Conservation (phyloP, 2,329 filamentous ascomycete species). For the Ceratocystis variospora region DNA sequence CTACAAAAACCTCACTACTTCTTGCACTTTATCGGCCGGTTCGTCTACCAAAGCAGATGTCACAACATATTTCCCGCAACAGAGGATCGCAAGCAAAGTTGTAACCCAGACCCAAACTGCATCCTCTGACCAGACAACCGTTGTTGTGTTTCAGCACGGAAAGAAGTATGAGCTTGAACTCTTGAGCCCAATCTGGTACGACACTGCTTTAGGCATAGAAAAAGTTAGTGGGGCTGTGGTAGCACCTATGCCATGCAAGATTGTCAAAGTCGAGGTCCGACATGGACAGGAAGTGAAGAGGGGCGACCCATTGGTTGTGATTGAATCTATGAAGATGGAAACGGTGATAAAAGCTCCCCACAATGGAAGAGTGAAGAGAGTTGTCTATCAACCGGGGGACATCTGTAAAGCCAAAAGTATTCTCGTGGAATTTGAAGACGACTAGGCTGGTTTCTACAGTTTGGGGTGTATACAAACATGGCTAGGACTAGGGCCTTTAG, state of each 20-base stretch:
- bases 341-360: slow-evolving; percentile 69
- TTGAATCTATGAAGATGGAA: slow-evolving; percentile 86
- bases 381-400: slow-evolving; percentile 63
- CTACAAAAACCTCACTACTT: not conserved
- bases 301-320: slow-evolving; percentile 76
- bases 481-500: no score
- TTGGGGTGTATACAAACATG: no score
- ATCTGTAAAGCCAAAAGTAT: slow-evolving; percentile 67
- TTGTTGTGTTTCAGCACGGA: slow-evolving; percentile 66
- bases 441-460: not conserved
- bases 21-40: slow-evolving; percentile 16
- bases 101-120: slow-evolving; percentile 35
- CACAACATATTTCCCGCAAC: slow-evolving; percentile 66
- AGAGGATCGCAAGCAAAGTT: slow-evolving; percentile 66
- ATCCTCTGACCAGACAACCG: slow-evolving; percentile 13
- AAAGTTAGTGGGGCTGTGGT: slow-evolving; percentile 70
- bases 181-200: slow-evolving; percentile 62
- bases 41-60: slow-evolving; percentile 28
- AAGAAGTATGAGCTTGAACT: slow-evolving; percentile 44
- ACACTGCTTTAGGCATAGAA: slow-evolving; percentile 73
- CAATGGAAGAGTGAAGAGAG: slow-evolving; percentile 53
- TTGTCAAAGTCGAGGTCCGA: slow-evolving; percentile 73
- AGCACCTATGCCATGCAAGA: slow-evolving; percentile 95
- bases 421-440: slow-evolving; percentile 56
- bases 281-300: slow-evolving; percentile 74